Percentiles rank a stretch among this genome's conserved stretches.
Conservation (phyloP, 2,329 filamentous ascomycete genomes). For the Sporothrix variecibatus region DNA sequence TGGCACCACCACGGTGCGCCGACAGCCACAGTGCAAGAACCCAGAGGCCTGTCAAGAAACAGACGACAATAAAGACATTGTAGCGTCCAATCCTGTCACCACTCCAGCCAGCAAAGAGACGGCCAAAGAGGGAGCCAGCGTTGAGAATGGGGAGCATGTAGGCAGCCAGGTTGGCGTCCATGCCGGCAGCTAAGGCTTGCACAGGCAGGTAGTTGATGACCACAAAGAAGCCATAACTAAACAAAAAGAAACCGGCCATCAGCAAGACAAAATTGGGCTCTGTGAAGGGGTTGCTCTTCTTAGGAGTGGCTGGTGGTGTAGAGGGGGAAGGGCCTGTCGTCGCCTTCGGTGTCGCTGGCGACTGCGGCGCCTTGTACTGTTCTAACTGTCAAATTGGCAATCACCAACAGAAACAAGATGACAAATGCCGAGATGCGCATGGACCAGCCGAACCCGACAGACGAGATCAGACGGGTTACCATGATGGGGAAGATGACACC, state of each 20-base stretch:
- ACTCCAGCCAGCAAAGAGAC: slow-evolving; percentile 36
- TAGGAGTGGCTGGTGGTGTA: slow-evolving; percentile 37
- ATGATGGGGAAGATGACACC: slow-evolving; percentile 36
- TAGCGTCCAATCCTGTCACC: slow-evolving; percentile 47
- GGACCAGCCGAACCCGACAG: slow-evolving; percentile 34
- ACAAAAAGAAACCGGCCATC: slow-evolving; percentile 39
- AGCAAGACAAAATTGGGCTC: slow-evolving; percentile 40
- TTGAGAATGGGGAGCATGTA: slow-evolving; percentile 46
- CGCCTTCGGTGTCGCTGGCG: background rate
- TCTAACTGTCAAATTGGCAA: slow-evolving; percentile 32
- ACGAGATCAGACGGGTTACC: slow-evolving; percentile 30
- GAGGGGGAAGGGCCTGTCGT: background rate
- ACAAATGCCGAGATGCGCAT: slow-evolving; percentile 34
- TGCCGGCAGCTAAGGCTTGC: slow-evolving; percentile 37
- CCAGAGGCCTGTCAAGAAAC: slow-evolving; percentile 49
- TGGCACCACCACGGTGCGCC: slow-evolving; percentile 53
- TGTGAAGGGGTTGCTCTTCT: slow-evolving; percentile 35
- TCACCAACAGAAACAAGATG: slow-evolving; percentile 31
- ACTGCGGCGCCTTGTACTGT: background rate
- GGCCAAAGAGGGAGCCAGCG: slow-evolving; percentile 32
- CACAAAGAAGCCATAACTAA: slow-evolving; percentile 42
- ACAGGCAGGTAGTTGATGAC: slow-evolving; percentile 43
- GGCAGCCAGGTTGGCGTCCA: slow-evolving; percentile 36
- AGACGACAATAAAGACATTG: slow-evolving; percentile 55
- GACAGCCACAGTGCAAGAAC: slow-evolving; percentile 53